Percentiles rank a stretch among this genome's conserved stretches.
These are phyloP conservation scores for Exophiala spinifera DNA, from an alignment of 2,329 filamentous ascomycete species.

Conservation along the genomic window DNA sequence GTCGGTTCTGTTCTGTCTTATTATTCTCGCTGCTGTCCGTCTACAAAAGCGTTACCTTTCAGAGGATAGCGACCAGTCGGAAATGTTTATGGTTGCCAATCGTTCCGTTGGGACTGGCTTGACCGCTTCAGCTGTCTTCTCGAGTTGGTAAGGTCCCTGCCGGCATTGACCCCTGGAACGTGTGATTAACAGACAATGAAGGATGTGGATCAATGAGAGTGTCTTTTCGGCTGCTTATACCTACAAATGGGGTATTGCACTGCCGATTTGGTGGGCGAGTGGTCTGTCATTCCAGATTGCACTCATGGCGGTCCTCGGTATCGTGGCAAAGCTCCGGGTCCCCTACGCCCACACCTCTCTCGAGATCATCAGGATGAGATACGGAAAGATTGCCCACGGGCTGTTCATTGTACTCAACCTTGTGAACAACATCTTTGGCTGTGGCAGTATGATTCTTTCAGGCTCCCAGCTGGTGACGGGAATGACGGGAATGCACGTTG, in stretches of 20 bases:
- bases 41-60: constrained; percentile 45
- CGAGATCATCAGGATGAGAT: constrained; percentile 50
- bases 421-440: constrained; percentile 45
- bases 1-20: constrained; percentile 46
- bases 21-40: constrained; percentile 47
- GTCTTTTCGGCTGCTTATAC: constrained; percentile 36
- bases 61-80: constrained; percentile 45
- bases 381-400: constrained; percentile 43
- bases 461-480: constrained; percentile 46
- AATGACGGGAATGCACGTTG: constrained; percentile 48
- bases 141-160: constrained; percentile 32
- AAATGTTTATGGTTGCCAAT: constrained; percentile 43
- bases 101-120: constrained; percentile 38
- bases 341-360: constrained; percentile 52
- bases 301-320: constrained; percentile 49
- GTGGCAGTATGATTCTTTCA: constrained; percentile 46
- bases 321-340: constrained; percentile 49
- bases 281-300: constrained; percentile 49
- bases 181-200: not conserved
- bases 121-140: constrained; percentile 39
- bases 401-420: constrained; percentile 43
- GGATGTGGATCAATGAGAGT: constrained; percentile 40
- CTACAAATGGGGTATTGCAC: constrained; percentile 36
- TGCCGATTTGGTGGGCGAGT: constrained; percentile 40
- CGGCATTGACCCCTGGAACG: not conserved